Percentiles rank a stretch among this genome's conserved stretches.
Evolutionary conservation across 805 yeast genomes (phyloP).

Genomic region (Martiniozyma abietophila): DNA sequence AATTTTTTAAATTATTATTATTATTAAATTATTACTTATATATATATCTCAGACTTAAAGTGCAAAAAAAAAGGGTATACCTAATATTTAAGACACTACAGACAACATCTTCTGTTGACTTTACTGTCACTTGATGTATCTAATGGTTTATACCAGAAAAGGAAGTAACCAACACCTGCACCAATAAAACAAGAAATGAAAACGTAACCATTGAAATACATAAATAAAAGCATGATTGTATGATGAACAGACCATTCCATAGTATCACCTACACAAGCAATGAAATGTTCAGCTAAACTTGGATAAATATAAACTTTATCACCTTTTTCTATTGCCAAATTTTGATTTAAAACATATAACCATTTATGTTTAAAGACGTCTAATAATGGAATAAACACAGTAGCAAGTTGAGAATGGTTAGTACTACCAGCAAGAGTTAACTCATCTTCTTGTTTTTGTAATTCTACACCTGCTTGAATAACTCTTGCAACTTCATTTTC

Average conservation of each 20-base stretch:
- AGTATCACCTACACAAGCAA: constrained; percentile 11
- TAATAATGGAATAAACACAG: constrained; percentile 9
- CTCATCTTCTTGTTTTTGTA: not conserved
- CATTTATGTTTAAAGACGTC: constrained; percentile 13
- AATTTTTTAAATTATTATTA: too few species aligned
- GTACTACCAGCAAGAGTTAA: not conserved
- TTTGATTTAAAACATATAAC: constrained; percentile 10
- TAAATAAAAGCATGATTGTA: constrained; percentile 14
- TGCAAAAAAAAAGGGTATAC: too few species aligned
- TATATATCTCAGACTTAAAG: too few species aligned
- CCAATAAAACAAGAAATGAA: constrained; percentile 17
- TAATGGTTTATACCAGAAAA: constrained; percentile 11
- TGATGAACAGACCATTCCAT: constrained; percentile 17
- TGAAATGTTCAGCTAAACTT: constrained; percentile 11
- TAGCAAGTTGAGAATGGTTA: constrained; percentile 2
- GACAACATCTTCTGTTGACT: constrained; percentile 15
- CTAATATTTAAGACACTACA: constrained; percentile 8
- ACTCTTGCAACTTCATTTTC: constrained; percentile 6
- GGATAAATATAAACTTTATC: constrained; percentile 13
- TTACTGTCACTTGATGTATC: constrained; percentile 6
- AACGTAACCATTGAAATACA: constrained; percentile 17
- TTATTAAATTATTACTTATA: too few species aligned
- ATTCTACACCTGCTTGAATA: not conserved
- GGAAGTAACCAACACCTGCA: constrained; percentile 13
- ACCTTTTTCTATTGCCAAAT: constrained; percentile 9